These are phyloP conservation scores for Populus tomentosa DNA, from an alignment of 441 rosid genomes.

Conservation along the genomic window DNA sequence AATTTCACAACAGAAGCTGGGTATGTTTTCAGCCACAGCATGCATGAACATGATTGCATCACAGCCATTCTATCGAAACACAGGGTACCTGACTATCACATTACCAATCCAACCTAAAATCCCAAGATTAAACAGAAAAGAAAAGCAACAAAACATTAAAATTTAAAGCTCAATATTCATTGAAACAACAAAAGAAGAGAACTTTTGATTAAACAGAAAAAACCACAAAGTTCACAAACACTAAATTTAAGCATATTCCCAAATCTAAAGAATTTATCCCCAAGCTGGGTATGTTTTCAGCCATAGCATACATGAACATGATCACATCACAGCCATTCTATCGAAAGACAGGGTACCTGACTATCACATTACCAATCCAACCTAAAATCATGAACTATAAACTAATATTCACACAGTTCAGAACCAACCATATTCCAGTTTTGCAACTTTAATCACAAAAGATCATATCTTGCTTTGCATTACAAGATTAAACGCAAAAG, in stretches of 20 bases:
- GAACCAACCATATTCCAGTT: not conserved
- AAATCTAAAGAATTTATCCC: not conserved
- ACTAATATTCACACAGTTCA: not conserved
- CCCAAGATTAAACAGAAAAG: not conserved
- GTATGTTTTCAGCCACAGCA: not conserved
- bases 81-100: not conserved
- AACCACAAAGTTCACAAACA: not conserved
- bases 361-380: not conserved
- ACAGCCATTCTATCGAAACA: not conserved
- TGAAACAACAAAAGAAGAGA: not conserved
- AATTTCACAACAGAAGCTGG: not conserved
- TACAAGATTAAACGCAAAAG: not conserved
- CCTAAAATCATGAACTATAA: too few species aligned
- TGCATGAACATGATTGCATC: not conserved
- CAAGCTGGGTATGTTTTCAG: not conserved
- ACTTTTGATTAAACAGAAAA: too few species aligned
- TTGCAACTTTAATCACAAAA: not conserved
- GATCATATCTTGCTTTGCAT: not conserved
- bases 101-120: not conserved
- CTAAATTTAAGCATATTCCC: not conserved
- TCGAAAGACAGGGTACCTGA: too few species aligned
- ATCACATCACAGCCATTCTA: not conserved
- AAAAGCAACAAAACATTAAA: not conserved
- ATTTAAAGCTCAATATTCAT: not conserved
- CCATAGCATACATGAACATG: not conserved